Base-by-base conservation (phyloP, 2,329 filamentous ascomycete species). In the Aureobasidium sp. region DNA sequence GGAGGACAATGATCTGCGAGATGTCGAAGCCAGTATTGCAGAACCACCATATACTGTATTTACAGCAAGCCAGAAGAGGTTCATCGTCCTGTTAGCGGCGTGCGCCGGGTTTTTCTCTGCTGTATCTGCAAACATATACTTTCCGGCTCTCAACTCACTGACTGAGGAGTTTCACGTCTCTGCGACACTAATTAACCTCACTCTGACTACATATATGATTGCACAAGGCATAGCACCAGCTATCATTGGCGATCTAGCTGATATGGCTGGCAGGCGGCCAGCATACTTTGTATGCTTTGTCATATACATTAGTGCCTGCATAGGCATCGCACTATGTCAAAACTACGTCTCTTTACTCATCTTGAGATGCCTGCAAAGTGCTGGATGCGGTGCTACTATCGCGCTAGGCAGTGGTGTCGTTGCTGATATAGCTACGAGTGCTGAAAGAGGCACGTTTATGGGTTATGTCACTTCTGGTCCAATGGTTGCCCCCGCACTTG, bases 71-170 rank as follows among this genome's bases (percentile, higher is more conserved):
- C 71, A 78, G 66, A 82, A 81, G 67, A 73, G 76, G 63, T 67
- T 77, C 64, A 76, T 82, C 37, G 76, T 82, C 27, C 73, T 77
- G 67, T 79, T 80, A 56, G 77, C 82, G 27, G 77, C 79, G 1
- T 67, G 79, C 1, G 81, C 80, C 1, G 79, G 78, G 0, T 71
- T 83, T 34, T 82, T 84, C 70, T 82, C 81, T 2, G 81, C 81
- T 1, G 66, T 59, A 41, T 79, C 80, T 3, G 77, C 77, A 36
- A 81, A 79, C 63, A 82, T 84, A 56, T 83, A 82, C 27, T 66
- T 66, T 24, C 65, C 65, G 17, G 64, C 65, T 20, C 41, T 67
- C 5, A 64, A 65, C 37, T 34, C 60, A 7, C 53, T 67, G 12
- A 50, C 64, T 3, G 24, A 39, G 6, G 64, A 67, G 10, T 64